These are phyloP conservation scores for Aspergillus sp. DNA, from an alignment of 2,329 filamentous ascomycete species.

Conservation along the genomic window DNA sequence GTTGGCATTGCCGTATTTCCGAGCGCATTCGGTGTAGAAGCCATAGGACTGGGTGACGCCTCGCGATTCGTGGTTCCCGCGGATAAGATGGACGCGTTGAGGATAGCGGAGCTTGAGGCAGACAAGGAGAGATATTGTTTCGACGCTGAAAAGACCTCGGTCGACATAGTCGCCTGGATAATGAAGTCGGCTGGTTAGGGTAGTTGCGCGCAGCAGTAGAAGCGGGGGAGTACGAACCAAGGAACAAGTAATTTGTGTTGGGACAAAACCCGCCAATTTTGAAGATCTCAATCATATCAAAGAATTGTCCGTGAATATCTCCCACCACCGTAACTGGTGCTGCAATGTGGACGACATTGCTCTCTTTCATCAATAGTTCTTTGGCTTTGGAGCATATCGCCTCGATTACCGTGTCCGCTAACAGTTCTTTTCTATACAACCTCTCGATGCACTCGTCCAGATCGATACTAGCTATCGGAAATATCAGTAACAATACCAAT, in stretches of 20 bases:
- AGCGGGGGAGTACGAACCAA: slow-evolving; percentile 62
- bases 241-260: slow-evolving; percentile 96
- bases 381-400: slow-evolving; percentile 99
- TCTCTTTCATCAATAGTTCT: slow-evolving; percentile 98
- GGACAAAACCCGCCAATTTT: slow-evolving; percentile 96
- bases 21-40: slow-evolving; percentile 96
- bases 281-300: slow-evolving; percentile 98
- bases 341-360: slow-evolving; percentile 96
- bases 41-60: slow-evolving; percentile 98
- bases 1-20: slow-evolving; percentile 97
- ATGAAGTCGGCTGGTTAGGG: slow-evolving; percentile 7
- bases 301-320: slow-evolving; percentile 98
- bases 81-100: slow-evolving; percentile 89
- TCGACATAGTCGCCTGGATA: slow-evolving; percentile 89
- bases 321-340: slow-evolving; percentile 96
- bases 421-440: slow-evolving; percentile 93
- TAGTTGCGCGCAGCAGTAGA: neutral
- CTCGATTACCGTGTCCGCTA: slow-evolving; percentile 97
- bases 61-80: slow-evolving; percentile 95
- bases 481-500: slow-evolving; percentile 11
- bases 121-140: slow-evolving; percentile 96
- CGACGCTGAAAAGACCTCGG: slow-evolving; percentile 96
- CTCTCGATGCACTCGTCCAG: slow-evolving; percentile 97
- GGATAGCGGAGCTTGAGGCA: slow-evolving; percentile 97
- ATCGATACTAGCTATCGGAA: slow-evolving; percentile 79